A percentile compares a stretch with the other conserved stretches of the same genome.
Conservation (phyloP, 192 early-diverging fungal genomes). For the Umbelopsis isabellina region DNA sequence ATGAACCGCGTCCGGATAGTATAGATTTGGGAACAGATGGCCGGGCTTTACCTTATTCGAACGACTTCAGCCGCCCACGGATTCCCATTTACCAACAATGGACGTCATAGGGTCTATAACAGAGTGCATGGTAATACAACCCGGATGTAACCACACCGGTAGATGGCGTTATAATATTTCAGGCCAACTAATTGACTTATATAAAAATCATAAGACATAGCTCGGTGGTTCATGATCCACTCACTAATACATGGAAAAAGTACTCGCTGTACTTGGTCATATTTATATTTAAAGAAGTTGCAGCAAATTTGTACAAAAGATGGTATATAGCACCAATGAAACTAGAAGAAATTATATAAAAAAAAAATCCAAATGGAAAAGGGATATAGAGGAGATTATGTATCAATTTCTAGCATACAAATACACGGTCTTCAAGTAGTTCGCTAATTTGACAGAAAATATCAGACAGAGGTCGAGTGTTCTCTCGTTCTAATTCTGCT, state of each 20-base stretch:
- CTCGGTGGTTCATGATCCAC: too few relatives aligned
- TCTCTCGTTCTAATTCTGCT: constrained; percentile 4
- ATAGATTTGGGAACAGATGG: not conserved
- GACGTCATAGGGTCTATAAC: not conserved
- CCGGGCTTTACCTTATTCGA: not conserved
- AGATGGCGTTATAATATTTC: too few relatives aligned
- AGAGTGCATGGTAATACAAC: not conserved
- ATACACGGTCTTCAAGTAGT: not conserved
- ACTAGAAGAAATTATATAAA: not conserved
- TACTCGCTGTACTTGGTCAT: too few relatives aligned
- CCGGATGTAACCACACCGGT: not conserved
- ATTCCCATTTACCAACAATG: not conserved
- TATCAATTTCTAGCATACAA: constrained; percentile 5
- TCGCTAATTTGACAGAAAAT: constrained; percentile 16
- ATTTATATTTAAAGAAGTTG: too few relatives aligned
- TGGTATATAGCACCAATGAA: not conserved
- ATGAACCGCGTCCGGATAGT: not conserved
- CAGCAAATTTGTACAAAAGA: too few relatives aligned
- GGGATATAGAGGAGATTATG: not conserved
- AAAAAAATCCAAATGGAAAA: not conserved
- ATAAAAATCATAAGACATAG: too few relatives aligned
- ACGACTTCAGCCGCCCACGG: not conserved
- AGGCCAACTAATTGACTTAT: too few relatives aligned
- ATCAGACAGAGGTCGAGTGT: constrained; percentile 14
- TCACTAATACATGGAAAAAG: too few relatives aligned